These are phyloP conservation scores for Aspergillus sp. DNA, from an alignment of 2,329 filamentous ascomycete genomes.

Conservation along the genomic window DNA sequence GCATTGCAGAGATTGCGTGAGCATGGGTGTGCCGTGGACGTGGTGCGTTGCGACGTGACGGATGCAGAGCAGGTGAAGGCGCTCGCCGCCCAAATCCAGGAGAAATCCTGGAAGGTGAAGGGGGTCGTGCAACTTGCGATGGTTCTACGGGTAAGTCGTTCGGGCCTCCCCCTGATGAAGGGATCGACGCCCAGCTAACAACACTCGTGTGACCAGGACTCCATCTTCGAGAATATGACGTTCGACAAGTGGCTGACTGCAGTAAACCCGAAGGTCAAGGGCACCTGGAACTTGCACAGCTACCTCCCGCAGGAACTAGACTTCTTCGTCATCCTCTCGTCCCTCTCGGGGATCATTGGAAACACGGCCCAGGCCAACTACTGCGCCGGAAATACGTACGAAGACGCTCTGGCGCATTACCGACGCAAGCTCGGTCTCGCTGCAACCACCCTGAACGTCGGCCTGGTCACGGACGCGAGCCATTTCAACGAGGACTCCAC, in stretches of 20 bases:
- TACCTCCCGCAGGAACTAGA: background rate
- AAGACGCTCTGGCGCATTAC: background rate
- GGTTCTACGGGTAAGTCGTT: background rate
- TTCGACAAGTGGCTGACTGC: background rate
- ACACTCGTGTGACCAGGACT: background rate
- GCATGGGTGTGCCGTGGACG: conserved; percentile 14
- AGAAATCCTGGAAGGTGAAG: background rate
- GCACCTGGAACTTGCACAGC: background rate
- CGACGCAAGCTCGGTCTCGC: no score
- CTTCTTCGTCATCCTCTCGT: background rate
- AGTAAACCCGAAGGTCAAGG: background rate
- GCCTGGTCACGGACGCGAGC: no score
- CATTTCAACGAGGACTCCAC: no score
- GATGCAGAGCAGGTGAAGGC: background rate
- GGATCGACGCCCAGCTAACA: background rate
- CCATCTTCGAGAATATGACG: background rate
- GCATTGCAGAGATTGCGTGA: conserved; percentile 12
- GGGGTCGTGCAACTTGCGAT: conserved; percentile 16
- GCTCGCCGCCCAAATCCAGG: background rate
- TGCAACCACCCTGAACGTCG: no score
- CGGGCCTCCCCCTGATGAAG: background rate
- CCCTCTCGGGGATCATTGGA: background rate
- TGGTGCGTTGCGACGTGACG: conserved; percentile 3
- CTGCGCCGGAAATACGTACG: background rate
- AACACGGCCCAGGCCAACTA: background rate